A percentile compares a stretch with the other conserved stretches of the same genome.
phyloP scores from a whole-genome alignment of 2,329 filamentous ascomycete species.

The Capronia epimyces region DNA sequence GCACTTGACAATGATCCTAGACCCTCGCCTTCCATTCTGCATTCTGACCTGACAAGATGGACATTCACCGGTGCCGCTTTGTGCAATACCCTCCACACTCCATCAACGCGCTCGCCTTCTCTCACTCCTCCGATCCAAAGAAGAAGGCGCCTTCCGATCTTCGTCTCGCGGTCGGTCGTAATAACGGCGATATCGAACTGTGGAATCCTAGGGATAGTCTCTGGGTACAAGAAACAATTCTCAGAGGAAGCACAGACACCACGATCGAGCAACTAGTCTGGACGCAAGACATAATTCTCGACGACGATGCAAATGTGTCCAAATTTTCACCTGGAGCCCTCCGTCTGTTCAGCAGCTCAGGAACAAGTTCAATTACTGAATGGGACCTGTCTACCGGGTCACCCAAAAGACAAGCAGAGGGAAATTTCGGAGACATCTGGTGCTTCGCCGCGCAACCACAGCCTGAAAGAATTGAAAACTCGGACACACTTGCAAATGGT shows the following conservation, averaged over 20 bases:
- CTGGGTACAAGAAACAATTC: conserved; percentile 86
- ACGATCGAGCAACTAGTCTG: conserved; percentile 88
- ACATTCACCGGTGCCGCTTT: conserved; percentile 95
- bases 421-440: conserved; percentile 95
- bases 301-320: conserved; percentile 55
- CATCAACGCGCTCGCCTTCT: conserved; percentile 93
- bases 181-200: conserved; percentile 94
- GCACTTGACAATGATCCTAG: not conserved
- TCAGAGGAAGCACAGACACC: conserved; percentile 75
- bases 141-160: conserved; percentile 53
- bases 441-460: conserved; percentile 83
- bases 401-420: conserved; percentile 75
- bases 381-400: conserved; percentile 82
- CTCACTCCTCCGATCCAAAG: conserved; percentile 58
- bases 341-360: conserved; percentile 92
- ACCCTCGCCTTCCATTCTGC: not conserved
- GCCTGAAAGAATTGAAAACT: conserved; percentile 38
- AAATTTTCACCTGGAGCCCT: conserved; percentile 60
- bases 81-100: conserved; percentile 84
- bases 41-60: conserved; percentile 60
- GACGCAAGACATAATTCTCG: conserved; percentile 77
- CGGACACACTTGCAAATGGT: conserved; percentile 35
- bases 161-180: conserved; percentile 80
- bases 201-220: conserved; percentile 79
- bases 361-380: conserved; percentile 85